A percentile compares a stretch with the other conserved stretches of the same genome.
Evolutionary conservation across 176 grass and related monocot genomes (phyloP).

Genomic region (Poa annua): DNA sequence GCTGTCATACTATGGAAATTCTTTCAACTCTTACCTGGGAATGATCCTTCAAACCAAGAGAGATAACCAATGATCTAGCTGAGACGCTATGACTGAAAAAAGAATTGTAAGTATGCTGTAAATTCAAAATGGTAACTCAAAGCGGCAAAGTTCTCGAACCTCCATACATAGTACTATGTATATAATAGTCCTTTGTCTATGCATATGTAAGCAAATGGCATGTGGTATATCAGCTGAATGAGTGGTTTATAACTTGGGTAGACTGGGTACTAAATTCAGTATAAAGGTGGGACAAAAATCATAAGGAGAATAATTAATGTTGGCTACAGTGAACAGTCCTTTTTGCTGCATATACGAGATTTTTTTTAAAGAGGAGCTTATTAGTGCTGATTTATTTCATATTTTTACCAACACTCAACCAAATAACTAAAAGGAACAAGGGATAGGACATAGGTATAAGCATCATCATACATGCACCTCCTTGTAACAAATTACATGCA

Average conservation of each 20-base stretch:
- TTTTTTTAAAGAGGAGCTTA: background rate
- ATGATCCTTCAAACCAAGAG: constrained; percentile 94
- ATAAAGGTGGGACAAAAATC: background rate
- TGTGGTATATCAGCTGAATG: background rate
- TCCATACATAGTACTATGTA: background rate
- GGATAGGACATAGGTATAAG: background rate
- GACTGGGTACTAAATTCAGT: background rate
- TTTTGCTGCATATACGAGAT: background rate
- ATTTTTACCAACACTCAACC: background rate
- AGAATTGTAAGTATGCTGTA: background rate
- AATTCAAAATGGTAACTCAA: constrained; percentile 19
- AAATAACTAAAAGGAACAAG: background rate
- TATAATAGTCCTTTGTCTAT: constrained; percentile 10
- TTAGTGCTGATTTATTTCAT: constrained; percentile 3
- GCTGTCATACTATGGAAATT: constrained; percentile 18
- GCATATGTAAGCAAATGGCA: background rate
- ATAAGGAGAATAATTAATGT: background rate
- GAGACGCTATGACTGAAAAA: constrained; percentile 68
- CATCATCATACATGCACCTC: background rate
- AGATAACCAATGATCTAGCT: constrained; percentile 67
- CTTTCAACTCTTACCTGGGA: constrained; percentile 61
- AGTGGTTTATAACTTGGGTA: background rate
- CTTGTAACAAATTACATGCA: background rate
- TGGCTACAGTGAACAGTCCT: background rate
- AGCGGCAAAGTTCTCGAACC: background rate